Evolutionary conservation across 2,329 filamentous ascomycete genomes (phyloP).

Genomic region (Ampelomyces quisqualis): DNA sequence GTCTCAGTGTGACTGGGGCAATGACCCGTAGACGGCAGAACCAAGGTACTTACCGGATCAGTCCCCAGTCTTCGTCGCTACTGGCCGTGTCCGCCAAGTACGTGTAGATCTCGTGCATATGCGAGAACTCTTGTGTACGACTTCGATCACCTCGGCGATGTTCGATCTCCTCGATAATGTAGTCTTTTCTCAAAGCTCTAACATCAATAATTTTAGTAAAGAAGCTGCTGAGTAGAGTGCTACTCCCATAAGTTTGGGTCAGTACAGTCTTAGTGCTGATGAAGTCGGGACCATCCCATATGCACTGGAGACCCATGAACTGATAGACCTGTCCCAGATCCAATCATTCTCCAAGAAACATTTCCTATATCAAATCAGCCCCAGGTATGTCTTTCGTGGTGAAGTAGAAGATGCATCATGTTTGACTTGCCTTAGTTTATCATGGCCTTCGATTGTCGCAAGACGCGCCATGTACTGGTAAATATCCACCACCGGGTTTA

Average conservation of each 20-base stretch:
- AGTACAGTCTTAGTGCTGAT: slow-evolving; percentile 3
- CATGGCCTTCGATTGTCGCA: slow-evolving; percentile 4
- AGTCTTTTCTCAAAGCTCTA: neutral
- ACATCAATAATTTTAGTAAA: slow-evolving; percentile 6
- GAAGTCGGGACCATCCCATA: slow-evolving; percentile 13
- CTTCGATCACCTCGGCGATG: neutral
- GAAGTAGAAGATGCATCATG: neutral
- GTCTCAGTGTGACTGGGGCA: too few relatives aligned
- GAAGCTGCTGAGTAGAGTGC: neutral
- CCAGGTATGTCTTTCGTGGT: too few relatives aligned
- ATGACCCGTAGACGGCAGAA: too few relatives aligned
- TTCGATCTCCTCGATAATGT: slow-evolving; percentile 4
- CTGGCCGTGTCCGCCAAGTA: neutral
- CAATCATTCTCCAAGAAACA: neutral
- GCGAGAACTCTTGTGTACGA: neutral
- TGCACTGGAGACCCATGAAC: slow-evolving; percentile 5
- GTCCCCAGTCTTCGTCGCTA: slow-evolving; percentile 4
- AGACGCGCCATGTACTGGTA: slow-evolving; percentile 5
- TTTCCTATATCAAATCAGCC: neutral
- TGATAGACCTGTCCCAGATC: neutral
- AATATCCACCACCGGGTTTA: neutral
- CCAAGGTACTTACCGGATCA: slow-evolving; percentile 7
- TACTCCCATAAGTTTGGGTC: neutral
- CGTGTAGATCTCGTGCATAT: slow-evolving; percentile 1
- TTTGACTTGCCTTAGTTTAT: neutral